phyloP scores from a whole-genome alignment of 2,329 filamentous ascomycete species.

The Epichloe sp. region DNA sequence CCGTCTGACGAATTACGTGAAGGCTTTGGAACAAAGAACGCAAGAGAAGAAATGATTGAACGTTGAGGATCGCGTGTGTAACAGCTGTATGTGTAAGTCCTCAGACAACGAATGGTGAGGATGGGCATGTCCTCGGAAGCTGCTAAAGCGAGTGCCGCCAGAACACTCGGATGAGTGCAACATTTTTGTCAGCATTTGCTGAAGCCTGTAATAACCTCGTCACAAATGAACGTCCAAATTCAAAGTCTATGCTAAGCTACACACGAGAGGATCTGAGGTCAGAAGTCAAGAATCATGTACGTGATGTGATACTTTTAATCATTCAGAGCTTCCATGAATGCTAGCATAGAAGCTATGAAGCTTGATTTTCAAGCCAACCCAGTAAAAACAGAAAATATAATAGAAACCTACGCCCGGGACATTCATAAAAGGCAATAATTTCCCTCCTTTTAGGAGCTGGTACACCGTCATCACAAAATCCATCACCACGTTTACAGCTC shows the following conservation, averaged over 20 bases:
- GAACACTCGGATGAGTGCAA: background rate
- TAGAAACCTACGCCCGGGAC: conserved; percentile 18
- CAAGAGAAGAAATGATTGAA: conserved; percentile 34
- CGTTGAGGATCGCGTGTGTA: background rate
- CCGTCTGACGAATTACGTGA: conserved; percentile 72
- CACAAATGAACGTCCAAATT: background rate
- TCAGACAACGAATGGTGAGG: background rate
- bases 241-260: background rate
- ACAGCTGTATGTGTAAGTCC: background rate
- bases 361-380: conserved; percentile 8
- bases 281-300: background rate
- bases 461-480: conserved; percentile 2
- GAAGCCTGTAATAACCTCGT: background rate
- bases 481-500: conserved; percentile 53
- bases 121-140: no score
- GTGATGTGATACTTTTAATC: background rate
- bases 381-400: background rate
- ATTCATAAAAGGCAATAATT: conserved; percentile 18
- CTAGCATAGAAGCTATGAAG: conserved; percentile 15
- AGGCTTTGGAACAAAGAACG: conserved; percentile 68
- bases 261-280: background rate
- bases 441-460: conserved; percentile 11
- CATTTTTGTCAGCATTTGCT: background rate
- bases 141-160: background rate
- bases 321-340: conserved; percentile 10